Evolutionary conservation across 768 basidiomycete species (phyloP).

Genomic region (Phanerochaete sordida): DNA sequence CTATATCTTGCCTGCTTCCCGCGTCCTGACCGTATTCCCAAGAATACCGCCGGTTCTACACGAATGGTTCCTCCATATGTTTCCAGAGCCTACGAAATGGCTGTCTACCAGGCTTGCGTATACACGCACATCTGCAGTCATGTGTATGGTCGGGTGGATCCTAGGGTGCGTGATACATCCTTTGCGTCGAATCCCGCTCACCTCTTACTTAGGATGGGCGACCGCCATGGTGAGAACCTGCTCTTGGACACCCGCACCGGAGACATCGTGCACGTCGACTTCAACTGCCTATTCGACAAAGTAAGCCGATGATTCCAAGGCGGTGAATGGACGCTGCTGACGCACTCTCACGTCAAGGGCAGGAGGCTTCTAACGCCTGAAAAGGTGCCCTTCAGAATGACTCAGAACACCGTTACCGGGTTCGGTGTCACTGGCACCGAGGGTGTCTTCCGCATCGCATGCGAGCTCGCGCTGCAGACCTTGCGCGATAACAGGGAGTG

Average conservation of each 20-base stretch:
- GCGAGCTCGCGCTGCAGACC: conserved; percentile 85
- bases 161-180: conserved; percentile 63
- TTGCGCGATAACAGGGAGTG: conserved; percentile 89
- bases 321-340: not conserved
- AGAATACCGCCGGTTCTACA: conserved; percentile 89
- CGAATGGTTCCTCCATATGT: conserved; percentile 96
- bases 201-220: conserved; percentile 69
- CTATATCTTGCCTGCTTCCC: too few species aligned
- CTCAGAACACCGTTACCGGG: conserved; percentile 90
- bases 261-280: conserved; percentile 94
- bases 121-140: conserved; percentile 88
- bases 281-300: conserved; percentile 97
- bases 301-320: conserved; percentile 34
- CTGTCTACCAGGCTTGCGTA: conserved; percentile 84
- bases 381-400: conserved; percentile 90
- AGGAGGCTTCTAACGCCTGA: conserved; percentile 86
- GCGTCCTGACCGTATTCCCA: too few species aligned
- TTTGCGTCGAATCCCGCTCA: not conserved
- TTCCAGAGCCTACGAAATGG: conserved; percentile 97
- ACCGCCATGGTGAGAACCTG: conserved; percentile 96
- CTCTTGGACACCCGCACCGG: conserved; percentile 85
- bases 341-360: conserved; percentile 41
- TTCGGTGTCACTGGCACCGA: conserved; percentile 92
- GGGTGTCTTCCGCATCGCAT: conserved; percentile 89
- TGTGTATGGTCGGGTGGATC: conserved; percentile 98